Evolutionary conservation across 345 rosid genomes (phyloP), one percentile per base, ranked within the genome.

Genomic region (Brassica nigra): DNA sequence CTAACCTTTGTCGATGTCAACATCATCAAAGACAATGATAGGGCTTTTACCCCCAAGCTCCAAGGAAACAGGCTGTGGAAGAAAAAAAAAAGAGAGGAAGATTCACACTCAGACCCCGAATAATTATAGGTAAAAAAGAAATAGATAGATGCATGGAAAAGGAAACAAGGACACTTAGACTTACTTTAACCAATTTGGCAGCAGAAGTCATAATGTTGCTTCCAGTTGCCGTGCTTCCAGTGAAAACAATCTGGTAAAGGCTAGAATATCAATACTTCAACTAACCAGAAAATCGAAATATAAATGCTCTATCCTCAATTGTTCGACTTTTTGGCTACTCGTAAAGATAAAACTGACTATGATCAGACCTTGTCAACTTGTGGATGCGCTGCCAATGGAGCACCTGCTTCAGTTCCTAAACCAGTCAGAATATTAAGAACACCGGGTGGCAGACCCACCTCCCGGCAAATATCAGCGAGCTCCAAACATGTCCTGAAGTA

Each of bases 21-120:
- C 90, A 83, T 95, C 98, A 78, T 93, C 95, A 89, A 95, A 95
- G 76, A 89, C 93, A 79, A 95, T 69, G 39, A 95, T 88, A 42
- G 99, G 98, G 80, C 99, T 90, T 86, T 93, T 93, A 15, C 99
- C 99, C 44, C 98, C 98, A 55, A 95, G 93, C 89, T 95, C 99
- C 89, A 95, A 80, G 27, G 88, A 88, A 78, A 95, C 93, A 71
- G 98, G 93, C 99, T 93, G 90, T 75, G 14, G 84, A 5, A 49
- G 34, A 80, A n/a, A 71, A 44, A 75, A 30, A 62, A 33, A 18
- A 18, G 18, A 79, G 18, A 58, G 70, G 37, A 74, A 42, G 42
- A 58, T 28, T 76, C 34, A 80, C 23, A 42, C 68, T 74, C 39
- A 76, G n/a, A 62, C 54, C 55, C 65, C 72, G 15, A 66, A 55